Evolutionary conservation across 371 early-diverging fungal species (phyloP).

Genomic region (Parasitella parasitica): DNA sequence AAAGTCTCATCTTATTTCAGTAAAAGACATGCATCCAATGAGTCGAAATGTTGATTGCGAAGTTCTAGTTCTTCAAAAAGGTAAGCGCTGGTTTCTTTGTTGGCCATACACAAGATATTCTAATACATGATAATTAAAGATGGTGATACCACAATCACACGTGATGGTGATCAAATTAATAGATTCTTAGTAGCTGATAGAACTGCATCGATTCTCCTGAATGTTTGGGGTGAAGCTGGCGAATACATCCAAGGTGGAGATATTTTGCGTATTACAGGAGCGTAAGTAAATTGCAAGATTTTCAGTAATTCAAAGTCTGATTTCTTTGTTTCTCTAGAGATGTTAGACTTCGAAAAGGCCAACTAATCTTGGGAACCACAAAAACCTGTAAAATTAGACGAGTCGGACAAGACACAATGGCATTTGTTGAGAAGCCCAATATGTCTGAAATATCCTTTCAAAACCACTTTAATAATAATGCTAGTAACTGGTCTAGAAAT

Average conservation of each 20-base stretch:
- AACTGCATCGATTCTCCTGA: slow-evolving; percentile 51
- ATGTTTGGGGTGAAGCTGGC: slow-evolving; percentile 52
- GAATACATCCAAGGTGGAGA: slow-evolving; percentile 50
- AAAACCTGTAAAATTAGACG: slow-evolving; percentile 25
- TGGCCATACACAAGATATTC: not conserved
- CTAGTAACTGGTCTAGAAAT: slow-evolving; percentile 3
- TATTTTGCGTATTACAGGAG: slow-evolving; percentile 53
- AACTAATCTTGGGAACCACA: slow-evolving; percentile 14
- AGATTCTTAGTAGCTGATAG: slow-evolving; percentile 57
- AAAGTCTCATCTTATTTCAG: slow-evolving; percentile 23
- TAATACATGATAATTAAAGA: slow-evolving; percentile 11
- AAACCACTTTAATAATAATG: not conserved
- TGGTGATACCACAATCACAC: slow-evolving; percentile 36
- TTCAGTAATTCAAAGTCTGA: not conserved
- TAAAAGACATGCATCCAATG: slow-evolving; percentile 49
- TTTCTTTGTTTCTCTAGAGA: slow-evolving; percentile 11
- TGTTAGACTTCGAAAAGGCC: slow-evolving; percentile 24
- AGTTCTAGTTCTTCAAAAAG: slow-evolving; percentile 56
- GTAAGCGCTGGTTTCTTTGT: slow-evolving; percentile 4
- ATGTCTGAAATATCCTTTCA: slow-evolving; percentile 27
- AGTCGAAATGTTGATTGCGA: slow-evolving; percentile 56
- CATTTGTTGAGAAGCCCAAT: slow-evolving; percentile 39
- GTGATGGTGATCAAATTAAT: slow-evolving; percentile 50
- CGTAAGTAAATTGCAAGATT: slow-evolving; percentile 28
- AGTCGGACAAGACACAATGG: slow-evolving; percentile 41